Base-by-base conservation (phyloP, 1,284 basidiomycete species). In the Rhodotorula sp. region DNA sequence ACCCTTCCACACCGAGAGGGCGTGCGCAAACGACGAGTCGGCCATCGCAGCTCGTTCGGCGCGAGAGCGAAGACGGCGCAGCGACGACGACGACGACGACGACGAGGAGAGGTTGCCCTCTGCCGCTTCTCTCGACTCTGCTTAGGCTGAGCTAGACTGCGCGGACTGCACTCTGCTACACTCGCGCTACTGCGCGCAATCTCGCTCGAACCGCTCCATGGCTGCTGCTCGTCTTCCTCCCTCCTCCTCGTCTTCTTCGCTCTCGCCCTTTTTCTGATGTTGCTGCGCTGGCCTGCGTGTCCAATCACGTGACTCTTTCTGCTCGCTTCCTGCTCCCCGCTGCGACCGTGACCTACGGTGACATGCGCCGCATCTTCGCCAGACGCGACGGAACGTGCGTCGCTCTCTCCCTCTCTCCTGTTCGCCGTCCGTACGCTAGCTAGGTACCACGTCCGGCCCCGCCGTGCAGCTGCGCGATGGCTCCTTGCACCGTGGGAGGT, bases 1-100 rank as follows among this genome's bases (percentile, higher is more conserved):
- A 74, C 72, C 72, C 54, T 67, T 67, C 72, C 72, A 74, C 25
- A 61, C 72, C 3, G 69, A 61, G 16, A 74, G 61, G 3, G 72
- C 72, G 0, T 57, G 63, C 9, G 69, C 65, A 59, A 74, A 74
- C 49, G 68, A 71, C 5, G n/a, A 46, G 34, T 73, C 72, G 44
- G 66, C 72, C 69, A 71, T 74, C 49, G 48, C n/a, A 9, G 21
- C 23, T 7, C 49, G 34, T 34, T 34, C 34, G 34, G 34, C 34
- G 34, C 34, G 34, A 34, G 34, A 7, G 49, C 21, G 49, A 16
- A 8, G 49, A 50, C 10, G 9, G 21, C 49, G 21, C 23, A 10
- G 49, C 9, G 49, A n/a, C 7, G 17, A 50, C 23, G 49, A 16
- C 21, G 7, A 23, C 49, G 23, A 50, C 49, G 49, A 10, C 49